Conservation (phyloP, 1,284 basidiomycete species). For the Apiotrichum laibachii region DNA sequence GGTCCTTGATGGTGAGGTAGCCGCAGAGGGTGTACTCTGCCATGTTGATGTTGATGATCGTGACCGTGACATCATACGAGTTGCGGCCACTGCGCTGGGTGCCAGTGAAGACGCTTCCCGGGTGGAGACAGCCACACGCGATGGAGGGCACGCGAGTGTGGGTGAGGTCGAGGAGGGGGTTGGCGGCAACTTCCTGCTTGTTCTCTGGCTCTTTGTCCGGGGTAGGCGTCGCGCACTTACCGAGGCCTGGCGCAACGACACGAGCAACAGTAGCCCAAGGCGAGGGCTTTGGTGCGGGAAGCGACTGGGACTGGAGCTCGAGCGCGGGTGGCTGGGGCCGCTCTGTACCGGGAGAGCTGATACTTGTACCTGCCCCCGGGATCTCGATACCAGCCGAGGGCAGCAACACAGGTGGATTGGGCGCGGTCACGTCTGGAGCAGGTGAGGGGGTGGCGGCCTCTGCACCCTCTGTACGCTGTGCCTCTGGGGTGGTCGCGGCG, state of each 20-base stretch:
- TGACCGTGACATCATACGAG: constrained; percentile 79
- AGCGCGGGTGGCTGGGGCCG: background rate
- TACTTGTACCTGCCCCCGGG: background rate
- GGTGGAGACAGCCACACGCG: constrained; percentile 73
- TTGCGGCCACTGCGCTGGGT: constrained; percentile 79
- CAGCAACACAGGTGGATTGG: no score
- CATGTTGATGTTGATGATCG: constrained; percentile 78
- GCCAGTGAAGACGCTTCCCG: constrained; percentile 71
- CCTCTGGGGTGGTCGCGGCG: no score
- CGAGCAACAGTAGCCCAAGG: constrained; percentile 31
- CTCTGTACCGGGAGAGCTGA: background rate
- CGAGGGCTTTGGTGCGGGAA: constrained; percentile 29
- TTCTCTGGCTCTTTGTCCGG: constrained; percentile 3
- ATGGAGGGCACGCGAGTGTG: constrained; percentile 68
- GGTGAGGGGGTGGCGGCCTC: background rate
- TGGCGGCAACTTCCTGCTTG: constrained; percentile 43
- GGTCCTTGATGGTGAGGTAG: constrained; percentile 79
- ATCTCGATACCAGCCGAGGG: background rate
- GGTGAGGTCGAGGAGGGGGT: constrained; percentile 69
- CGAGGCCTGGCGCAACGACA: background rate
- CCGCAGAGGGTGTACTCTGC: constrained; percentile 74
- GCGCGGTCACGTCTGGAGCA: background rate
- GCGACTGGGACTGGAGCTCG: constrained; percentile 25
- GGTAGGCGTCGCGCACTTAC: background rate
- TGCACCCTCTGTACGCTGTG: background rate